Evolutionary conservation across 2,329 filamentous ascomycete genomes (phyloP).

Genomic region (Phaeosphaeria sp.): DNA sequence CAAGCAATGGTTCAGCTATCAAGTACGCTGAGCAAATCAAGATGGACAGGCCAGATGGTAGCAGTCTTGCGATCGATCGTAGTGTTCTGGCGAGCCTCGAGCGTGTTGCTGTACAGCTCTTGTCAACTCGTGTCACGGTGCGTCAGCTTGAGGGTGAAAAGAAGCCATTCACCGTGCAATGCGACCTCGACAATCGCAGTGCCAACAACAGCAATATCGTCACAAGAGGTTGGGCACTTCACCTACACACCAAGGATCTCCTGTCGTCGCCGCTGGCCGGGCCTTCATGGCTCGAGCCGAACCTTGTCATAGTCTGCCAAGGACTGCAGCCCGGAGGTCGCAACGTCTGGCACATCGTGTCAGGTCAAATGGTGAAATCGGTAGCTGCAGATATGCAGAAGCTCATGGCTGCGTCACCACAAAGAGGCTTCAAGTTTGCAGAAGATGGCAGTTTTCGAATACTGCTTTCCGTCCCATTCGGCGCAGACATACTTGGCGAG

Average conservation of each 20-base stretch:
- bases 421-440: slow-evolving; percentile 69
- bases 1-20: slow-evolving; percentile 28
- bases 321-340: slow-evolving; percentile 34
- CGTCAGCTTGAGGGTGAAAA: slow-evolving; percentile 31
- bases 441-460: slow-evolving; percentile 69
- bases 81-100: slow-evolving; percentile 44
- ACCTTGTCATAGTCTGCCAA: slow-evolving; percentile 39
- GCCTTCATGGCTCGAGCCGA: slow-evolving; percentile 36
- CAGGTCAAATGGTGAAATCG: slow-evolving; percentile 47
- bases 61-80: slow-evolving; percentile 30
- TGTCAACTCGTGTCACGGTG: slow-evolving; percentile 38
- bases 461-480: slow-evolving; percentile 65
- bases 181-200: slow-evolving; percentile 23
- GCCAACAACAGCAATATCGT: slow-evolving; percentile 8
- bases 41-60: slow-evolving; percentile 29
- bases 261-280: slow-evolving; percentile 27
- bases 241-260: slow-evolving; percentile 37
- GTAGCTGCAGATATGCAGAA: slow-evolving; percentile 45
- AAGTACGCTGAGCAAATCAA: slow-evolving; percentile 36
- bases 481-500: slow-evolving; percentile 64
- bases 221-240: slow-evolving; percentile 36
- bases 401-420: slow-evolving; percentile 54
- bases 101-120: slow-evolving; percentile 46
- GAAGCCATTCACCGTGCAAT: slow-evolving; percentile 26
- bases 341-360: slow-evolving; percentile 50